Conservation (phyloP, 2,329 filamentous ascomycete species). For the Colletotrichum neosansevieriae region DNA sequence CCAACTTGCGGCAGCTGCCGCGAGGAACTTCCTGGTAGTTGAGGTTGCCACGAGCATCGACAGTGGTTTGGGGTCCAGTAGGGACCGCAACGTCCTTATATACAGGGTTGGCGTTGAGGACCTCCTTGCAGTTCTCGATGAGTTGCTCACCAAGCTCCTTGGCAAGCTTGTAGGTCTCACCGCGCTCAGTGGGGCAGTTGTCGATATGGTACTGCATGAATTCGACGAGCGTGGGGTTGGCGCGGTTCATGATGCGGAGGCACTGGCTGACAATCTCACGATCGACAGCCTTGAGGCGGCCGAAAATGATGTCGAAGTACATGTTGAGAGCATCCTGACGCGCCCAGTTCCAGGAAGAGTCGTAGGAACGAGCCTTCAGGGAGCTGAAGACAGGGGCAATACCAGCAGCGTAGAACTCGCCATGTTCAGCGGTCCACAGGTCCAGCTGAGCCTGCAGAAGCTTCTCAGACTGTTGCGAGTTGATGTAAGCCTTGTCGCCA, state of each 20-base stretch:
- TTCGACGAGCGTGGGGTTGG: conserved; percentile 93
- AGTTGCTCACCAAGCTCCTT: conserved; percentile 94
- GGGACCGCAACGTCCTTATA: conserved; percentile 97
- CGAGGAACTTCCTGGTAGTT: conserved; percentile 90
- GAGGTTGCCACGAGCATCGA: conserved; percentile 92
- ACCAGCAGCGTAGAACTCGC: conserved; percentile 93
- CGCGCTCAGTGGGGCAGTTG: conserved; percentile 95
- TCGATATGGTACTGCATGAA: conserved; percentile 99
- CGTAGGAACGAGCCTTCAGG: conserved; percentile 95
- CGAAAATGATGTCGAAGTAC: conserved; percentile 99
- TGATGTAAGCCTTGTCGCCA: conserved; percentile 93
- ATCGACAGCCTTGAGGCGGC: conserved; percentile 90
- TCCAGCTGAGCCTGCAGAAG: conserved; percentile 93
- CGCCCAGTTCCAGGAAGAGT: conserved; percentile 99
- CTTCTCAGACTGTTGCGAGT: conserved; percentile 85
- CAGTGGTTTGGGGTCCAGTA: conserved; percentile 91
- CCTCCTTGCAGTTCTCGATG: conserved; percentile 97
- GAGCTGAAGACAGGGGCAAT: conserved; percentile 95
- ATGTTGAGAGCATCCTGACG: conserved; percentile 97
- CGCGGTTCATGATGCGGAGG: conserved; percentile 99
- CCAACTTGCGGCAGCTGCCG: conserved; percentile 91
- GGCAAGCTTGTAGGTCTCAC: conserved; percentile 97
- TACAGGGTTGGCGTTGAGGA: conserved; percentile 83
- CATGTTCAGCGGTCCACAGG: conserved; percentile 94
- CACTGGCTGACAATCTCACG: conserved; percentile 98